Conservation (phyloP, 1,139 yeast species). For the Kodamaea alishanica region DNA sequence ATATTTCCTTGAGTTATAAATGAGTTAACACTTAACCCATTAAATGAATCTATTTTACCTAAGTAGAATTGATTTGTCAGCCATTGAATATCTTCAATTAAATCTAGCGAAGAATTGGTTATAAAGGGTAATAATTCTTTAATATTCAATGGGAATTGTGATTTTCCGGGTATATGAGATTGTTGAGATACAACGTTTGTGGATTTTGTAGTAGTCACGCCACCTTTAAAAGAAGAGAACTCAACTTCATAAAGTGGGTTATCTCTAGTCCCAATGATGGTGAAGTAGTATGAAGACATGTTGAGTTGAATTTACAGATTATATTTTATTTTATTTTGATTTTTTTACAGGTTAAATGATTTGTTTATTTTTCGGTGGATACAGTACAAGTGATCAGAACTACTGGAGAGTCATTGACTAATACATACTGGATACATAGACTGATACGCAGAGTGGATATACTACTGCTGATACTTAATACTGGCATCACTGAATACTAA, state of each 20-base stretch:
- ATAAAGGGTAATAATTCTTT: slow-evolving; percentile 84
- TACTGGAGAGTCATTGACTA: not conserved
- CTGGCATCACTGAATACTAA: too few relatives aligned
- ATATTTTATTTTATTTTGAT: slow-evolving; percentile 7
- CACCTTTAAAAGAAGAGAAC: slow-evolving; percentile 63
- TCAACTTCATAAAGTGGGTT: slow-evolving; percentile 86
- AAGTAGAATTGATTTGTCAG: slow-evolving; percentile 58
- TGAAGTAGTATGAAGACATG: slow-evolving; percentile 60
- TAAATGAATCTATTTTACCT: slow-evolving; percentile 81
- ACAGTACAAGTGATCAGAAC: too few relatives aligned
- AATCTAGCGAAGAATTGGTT: slow-evolving; percentile 81
- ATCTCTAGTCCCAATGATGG: slow-evolving; percentile 84
- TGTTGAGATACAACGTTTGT: slow-evolving; percentile 33
- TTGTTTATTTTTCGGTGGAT: not conserved
- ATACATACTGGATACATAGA: too few relatives aligned
- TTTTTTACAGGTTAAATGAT: slow-evolving; percentile 1
- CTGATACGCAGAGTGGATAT: not conserved
- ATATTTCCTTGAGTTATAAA: slow-evolving; percentile 86
- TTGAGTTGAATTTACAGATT: slow-evolving; percentile 5
- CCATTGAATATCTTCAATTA: slow-evolving; percentile 90
- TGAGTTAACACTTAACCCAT: slow-evolving; percentile 76
- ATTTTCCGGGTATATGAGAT: slow-evolving; percentile 49
- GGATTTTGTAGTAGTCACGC: slow-evolving; percentile 7
- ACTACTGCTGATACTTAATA: not conserved
- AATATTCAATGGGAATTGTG: slow-evolving; percentile 66